phyloP scores from a whole-genome alignment of 2,329 filamentous ascomycete species.

The Aspergillus hortae region DNA sequence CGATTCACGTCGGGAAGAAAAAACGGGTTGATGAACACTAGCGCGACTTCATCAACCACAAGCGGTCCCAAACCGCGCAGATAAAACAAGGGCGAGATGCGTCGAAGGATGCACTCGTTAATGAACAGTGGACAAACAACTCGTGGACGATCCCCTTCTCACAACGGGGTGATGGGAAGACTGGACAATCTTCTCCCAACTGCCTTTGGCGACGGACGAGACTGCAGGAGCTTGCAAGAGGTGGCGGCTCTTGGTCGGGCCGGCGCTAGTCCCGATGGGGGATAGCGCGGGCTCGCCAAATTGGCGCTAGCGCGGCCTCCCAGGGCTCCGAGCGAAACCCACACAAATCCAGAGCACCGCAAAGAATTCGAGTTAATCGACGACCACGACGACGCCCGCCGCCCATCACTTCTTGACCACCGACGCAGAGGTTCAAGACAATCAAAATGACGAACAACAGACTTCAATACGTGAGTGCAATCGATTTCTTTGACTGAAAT shows the following conservation, averaged over 20 bases:
- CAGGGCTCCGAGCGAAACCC: constrained; percentile 41
- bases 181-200: not conserved
- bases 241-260: constrained; percentile 31
- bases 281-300: constrained; percentile 36
- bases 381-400: constrained; percentile 38
- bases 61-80: not conserved
- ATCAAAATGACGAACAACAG: constrained; percentile 53
- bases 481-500: not conserved
- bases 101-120: not conserved
- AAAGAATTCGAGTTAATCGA: constrained; percentile 38
- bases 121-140: not conserved
- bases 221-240: constrained; percentile 26
- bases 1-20: constrained; percentile 13
- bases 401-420: constrained; percentile 39
- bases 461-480: constrained; percentile 47
- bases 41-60: not conserved
- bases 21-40: not conserved
- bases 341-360: constrained; percentile 41
- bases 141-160: constrained; percentile 3
- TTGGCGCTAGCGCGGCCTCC: constrained; percentile 34
- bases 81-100: not conserved
- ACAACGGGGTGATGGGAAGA: constrained; percentile 1
- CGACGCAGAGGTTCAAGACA: constrained; percentile 40
- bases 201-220: constrained; percentile 20
- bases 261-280: constrained; percentile 20